Conservation (phyloP, 2,329 filamentous ascomycete species). For the Trichoderma semiorbis region DNA sequence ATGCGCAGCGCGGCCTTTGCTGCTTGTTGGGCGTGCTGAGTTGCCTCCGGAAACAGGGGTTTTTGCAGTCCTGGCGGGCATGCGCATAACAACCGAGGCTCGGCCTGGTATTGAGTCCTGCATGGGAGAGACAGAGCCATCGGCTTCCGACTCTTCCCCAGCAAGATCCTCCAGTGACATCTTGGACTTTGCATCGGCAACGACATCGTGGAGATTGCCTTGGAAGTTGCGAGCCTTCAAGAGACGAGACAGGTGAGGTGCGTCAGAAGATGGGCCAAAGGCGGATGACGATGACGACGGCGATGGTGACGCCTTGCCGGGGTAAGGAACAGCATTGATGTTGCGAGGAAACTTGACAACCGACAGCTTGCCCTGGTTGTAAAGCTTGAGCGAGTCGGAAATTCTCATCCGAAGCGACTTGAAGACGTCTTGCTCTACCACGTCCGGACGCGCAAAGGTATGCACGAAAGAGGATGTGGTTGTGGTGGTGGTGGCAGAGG, state of each 20-base stretch:
- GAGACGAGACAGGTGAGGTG: constrained; percentile 65
- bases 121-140: constrained; percentile 19
- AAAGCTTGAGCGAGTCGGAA: constrained; percentile 50
- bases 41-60: constrained; percentile 42
- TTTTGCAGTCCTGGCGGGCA: constrained; percentile 56
- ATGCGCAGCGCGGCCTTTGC: constrained; percentile 48
- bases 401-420: constrained; percentile 51
- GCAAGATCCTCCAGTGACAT: constrained; percentile 50
- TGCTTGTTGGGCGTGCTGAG: constrained; percentile 50
- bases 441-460: constrained; percentile 41
- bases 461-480: constrained; percentile 27
- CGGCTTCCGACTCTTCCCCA: constrained; percentile 52
- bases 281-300: neutral
- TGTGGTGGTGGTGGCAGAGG: neutral
- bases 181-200: constrained; percentile 57
- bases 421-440: constrained; percentile 52
- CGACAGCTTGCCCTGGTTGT: constrained; percentile 49
- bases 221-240: constrained; percentile 60
- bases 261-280: constrained; percentile 45
- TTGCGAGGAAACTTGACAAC: constrained; percentile 37
- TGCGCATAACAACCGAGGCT: constrained; percentile 48
- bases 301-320: neutral
- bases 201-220: constrained; percentile 56
- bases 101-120: constrained; percentile 27
- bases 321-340: constrained; percentile 5